Conservation (phyloP, 345 rosid genomes). For the Ceriops tagal region DNA sequence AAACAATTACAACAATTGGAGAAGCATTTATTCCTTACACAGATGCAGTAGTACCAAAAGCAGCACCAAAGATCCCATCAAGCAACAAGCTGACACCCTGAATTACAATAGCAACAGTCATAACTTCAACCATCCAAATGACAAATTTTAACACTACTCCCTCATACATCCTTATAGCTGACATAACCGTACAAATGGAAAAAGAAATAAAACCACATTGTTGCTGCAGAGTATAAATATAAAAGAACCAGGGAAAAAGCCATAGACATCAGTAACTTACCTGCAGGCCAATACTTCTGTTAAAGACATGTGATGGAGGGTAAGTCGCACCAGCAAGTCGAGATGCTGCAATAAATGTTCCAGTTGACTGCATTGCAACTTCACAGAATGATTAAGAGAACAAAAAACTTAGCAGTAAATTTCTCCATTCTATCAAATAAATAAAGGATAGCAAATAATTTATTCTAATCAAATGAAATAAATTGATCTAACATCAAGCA, state of each 20-base stretch:
- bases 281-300: conserved; percentile 90
- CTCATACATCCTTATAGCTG: neutral
- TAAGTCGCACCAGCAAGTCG: conserved; percentile 91
- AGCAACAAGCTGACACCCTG: conserved; percentile 83
- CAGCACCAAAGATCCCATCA: conserved; percentile 85
- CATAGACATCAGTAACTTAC: conserved; percentile 30
- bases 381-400: neutral
- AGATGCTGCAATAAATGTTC: conserved; percentile 73
- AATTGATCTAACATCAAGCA: no score
- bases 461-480: neutral
- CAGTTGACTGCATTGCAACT: conserved; percentile 65
- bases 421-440: conserved; percentile 2
- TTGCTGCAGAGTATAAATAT: neutral
- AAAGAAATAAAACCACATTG: no score
- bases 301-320: conserved; percentile 88
- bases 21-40: conserved; percentile 53
- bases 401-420: conserved; percentile 4
- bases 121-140: neutral
- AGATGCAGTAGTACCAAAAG: conserved; percentile 82
- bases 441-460: neutral
- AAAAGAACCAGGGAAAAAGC: neutral
- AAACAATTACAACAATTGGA: neutral
- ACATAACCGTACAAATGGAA: no score
- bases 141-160: neutral
- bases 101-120: conserved; percentile 1